Base-by-base conservation (phyloP, 2,329 filamentous ascomycete genomes). In the Ramichloridium luteum region DNA sequence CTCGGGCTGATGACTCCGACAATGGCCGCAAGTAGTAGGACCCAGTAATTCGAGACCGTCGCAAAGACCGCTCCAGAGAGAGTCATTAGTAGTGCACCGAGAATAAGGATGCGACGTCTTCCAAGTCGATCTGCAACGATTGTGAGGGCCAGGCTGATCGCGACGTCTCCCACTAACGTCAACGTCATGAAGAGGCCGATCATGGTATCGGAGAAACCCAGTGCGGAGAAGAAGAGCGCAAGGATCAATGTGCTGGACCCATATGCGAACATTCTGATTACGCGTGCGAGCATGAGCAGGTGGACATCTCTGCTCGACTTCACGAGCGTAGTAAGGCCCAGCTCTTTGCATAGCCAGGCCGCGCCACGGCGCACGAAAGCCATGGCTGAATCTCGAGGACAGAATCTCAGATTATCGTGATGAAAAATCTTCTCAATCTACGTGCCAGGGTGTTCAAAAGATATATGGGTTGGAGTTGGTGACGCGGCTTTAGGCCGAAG, bases 191-290 rank as follows among this genome's bases (percentile, higher is more conserved):
- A 56, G 3, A 55, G 38, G 6, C 51, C 53, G 17, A 54, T 52
- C n/a, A 41, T 30, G 16, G 38, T 40, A 23, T 55, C 51, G 3
- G 46, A 44, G 32, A 43, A 34, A n/a, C 45, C 41, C 1, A 55
- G 44, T 1, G 38, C 37, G 11, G 44, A 37, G 22, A 56, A 46
- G 35, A 47, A 54, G 13, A 47, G 36, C 2, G 50, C 53, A 8
- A 56, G 45, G 17, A 56, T 46, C 6, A 56, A 37, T 6, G 51
- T 51, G 18, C 33, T 42, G 4, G 60, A 58, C 31, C 74, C 74
- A 45, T 77, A 79, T 4, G 72, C 75, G 38, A 74, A 71, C 30
- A 77, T 64, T 3, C 75, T 69, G 4, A 75, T 60, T 48, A 74
- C 73, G 16, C 74, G 68, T 43, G 72, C 68, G 4, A 64, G 38